Base-by-base conservation (phyloP, 768 basidiomycete genomes). In the Amanita phalloides region DNA sequence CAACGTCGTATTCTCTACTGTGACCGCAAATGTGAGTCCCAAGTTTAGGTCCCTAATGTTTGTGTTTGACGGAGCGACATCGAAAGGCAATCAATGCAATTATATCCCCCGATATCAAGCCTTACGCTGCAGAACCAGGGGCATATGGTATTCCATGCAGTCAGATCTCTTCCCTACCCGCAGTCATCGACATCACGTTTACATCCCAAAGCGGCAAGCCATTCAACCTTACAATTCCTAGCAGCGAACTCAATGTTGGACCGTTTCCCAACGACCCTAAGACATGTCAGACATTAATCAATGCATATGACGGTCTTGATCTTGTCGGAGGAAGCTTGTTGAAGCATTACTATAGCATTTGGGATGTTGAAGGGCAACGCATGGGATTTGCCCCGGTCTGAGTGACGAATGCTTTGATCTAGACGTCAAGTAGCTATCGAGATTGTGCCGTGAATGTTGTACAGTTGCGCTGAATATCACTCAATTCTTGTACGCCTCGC, bases 231-330 rank as follows among this genome's bases (percentile, higher is more conserved):
- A 32, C 32, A 20, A 79, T 32, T 32, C 32, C 32, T 32, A 32
- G 32, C 77, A 71, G 65, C 53, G 78, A 81, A 58, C 71, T 82
- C 44, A 77, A 66, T 55, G 78, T 80, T 35, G 79, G 78, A 8
- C 77, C 78, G 3, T 80, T 81, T 62, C 59, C 66, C 14, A 73
- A 66, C 55, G 65, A 79, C 56, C 64, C 76, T 4, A 32, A 32
- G 32, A 32, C 32, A 32, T 32, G 32, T 32, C 32, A 32, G 10
- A 32, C 32, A 6, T 11, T 32, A 10, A 32, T 32, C 32, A 32
- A 32, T 80, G 26, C 78, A 80, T 66, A 80, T 79, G 57, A 41
- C 21, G 39, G 39, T 74, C 63, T 75, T 45, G 68, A 70, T 45
- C 60, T 81, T 32, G 70, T 81, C 21, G 79, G 78, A 10, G 79